phyloP scores from a whole-genome alignment of 2,329 filamentous ascomycete species.

The Xylariaceae sp. region DNA sequence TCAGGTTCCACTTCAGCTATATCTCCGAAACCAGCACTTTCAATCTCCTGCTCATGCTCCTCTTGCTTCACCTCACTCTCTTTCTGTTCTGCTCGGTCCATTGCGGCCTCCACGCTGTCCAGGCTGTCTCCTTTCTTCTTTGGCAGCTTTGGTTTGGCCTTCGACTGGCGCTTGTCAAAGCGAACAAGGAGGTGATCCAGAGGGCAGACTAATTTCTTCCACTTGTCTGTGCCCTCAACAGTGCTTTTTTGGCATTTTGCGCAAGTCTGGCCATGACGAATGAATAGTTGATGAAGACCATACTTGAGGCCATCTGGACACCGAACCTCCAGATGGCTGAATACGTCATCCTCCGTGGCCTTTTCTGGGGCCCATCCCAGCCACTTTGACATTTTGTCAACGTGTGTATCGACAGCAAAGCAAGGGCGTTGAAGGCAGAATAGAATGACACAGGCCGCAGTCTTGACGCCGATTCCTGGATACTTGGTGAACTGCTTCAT shows the following conservation, averaged over 20 bases:
- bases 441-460: slow-evolving; percentile 58
- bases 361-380: slow-evolving; percentile 58
- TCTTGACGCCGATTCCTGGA: slow-evolving; percentile 60
- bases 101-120: slow-evolving; percentile 3
- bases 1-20: neutral
- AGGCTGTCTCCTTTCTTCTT: slow-evolving; percentile 9
- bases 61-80: slow-evolving; percentile 9
- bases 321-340: slow-evolving; percentile 55
- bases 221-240: slow-evolving; percentile 60
- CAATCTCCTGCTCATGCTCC: neutral
- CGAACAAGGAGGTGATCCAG: slow-evolving; percentile 46
- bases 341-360: slow-evolving; percentile 50
- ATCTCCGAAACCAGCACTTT: neutral
- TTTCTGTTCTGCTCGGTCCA: neutral
- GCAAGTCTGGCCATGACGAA: slow-evolving; percentile 55
- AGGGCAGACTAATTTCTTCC: slow-evolving; percentile 56
- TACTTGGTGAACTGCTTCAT: slow-evolving; percentile 54
- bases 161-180: slow-evolving; percentile 33
- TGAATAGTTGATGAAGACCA: slow-evolving; percentile 57
- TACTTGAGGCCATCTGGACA: slow-evolving; percentile 59
- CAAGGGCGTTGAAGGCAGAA: slow-evolving; percentile 57
- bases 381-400: slow-evolving; percentile 55
- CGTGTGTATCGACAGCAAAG: slow-evolving; percentile 63
- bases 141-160: slow-evolving; percentile 18
- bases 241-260: slow-evolving; percentile 53